These are phyloP conservation scores for Dioscorea zingiberensis DNA, from an alignment of 106 monocot species.

Conservation along the genomic window DNA sequence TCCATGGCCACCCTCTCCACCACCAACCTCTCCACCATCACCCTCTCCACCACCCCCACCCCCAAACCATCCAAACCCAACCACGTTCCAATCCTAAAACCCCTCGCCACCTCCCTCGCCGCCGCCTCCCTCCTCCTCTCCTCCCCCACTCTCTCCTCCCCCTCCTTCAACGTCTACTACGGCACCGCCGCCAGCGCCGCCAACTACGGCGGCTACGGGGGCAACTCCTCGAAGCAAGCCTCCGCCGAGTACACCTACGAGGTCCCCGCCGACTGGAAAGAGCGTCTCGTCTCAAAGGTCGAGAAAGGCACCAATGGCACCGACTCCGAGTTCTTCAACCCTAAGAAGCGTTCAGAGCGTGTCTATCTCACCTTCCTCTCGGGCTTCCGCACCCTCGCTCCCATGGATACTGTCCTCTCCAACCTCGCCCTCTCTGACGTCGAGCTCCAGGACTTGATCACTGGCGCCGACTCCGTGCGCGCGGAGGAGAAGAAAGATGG, in stretches of 20 bases:
- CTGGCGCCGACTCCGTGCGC: slow-evolving; percentile 50
- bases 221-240: slow-evolving; percentile 80
- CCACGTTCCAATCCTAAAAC: slow-evolving; percentile 3
- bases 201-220: slow-evolving; percentile 97
- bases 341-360: slow-evolving; percentile 65
- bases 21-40: slow-evolving; percentile 7
- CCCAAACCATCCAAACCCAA: not conserved
- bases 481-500: slow-evolving; percentile 46
- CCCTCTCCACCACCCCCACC: slow-evolving; percentile 4
- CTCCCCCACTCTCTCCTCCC: slow-evolving; percentile 12
- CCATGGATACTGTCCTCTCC: slow-evolving; percentile 60
- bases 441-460: slow-evolving; percentile 78
- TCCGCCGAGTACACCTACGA: slow-evolving; percentile 90
- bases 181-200: slow-evolving; percentile 95
- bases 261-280: slow-evolving; percentile 88
- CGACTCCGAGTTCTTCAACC: slow-evolving; percentile 98
- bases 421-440: slow-evolving; percentile 96
- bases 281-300: slow-evolving; percentile 86
- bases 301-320: slow-evolving; percentile 99
- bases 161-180: slow-evolving; percentile 68
- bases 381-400: slow-evolving; percentile 68
- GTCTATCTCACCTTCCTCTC: slow-evolving; percentile 91
- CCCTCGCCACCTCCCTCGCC: slow-evolving; percentile 29
- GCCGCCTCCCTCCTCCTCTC: slow-evolving; percentile 28
- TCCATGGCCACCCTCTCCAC: not conserved